Evolutionary conservation across 768 basidiomycete species (phyloP).

Genomic region (Guyanaporus albipodus): DNA sequence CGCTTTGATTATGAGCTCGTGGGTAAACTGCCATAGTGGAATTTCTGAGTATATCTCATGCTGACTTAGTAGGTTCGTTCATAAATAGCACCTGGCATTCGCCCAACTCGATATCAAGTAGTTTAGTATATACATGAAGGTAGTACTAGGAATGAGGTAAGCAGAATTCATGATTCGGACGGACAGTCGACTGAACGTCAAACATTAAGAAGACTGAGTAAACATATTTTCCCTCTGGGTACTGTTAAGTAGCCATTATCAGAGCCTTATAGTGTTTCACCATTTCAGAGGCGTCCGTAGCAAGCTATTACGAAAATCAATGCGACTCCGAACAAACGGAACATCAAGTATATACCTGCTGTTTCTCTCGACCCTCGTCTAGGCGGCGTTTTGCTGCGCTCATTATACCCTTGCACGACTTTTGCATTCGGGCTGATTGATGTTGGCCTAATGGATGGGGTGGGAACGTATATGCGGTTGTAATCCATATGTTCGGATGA

Average conservation of each 20-base stretch:
- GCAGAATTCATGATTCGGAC: not conserved
- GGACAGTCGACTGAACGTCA: not conserved
- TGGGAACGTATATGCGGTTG: constrained; percentile 1
- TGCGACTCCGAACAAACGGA: not conserved
- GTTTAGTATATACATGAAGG: not conserved
- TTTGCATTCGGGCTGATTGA: constrained; percentile 30
- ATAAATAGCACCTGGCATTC: not conserved
- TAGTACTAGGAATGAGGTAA: not conserved
- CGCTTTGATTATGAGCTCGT: constrained; percentile 48
- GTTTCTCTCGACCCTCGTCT: constrained; percentile 37
- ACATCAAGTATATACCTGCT: constrained; percentile 27
- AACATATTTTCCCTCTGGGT: constrained; percentile 6
- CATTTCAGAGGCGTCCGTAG: constrained; percentile 35
- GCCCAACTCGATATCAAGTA: not conserved
- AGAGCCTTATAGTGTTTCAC: constrained; percentile 42
- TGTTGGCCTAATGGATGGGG: constrained; percentile 26
- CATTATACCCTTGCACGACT: constrained; percentile 34
- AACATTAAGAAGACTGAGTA: not conserved
- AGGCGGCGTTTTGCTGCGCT: constrained; percentile 30
- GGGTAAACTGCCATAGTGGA: constrained; percentile 18
- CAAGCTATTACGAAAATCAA: constrained; percentile 28
- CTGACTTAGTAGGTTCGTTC: constrained; percentile 18
- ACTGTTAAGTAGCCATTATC: constrained; percentile 22
- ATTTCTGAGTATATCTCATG: not conserved
- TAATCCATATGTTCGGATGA: not conserved